Evolutionary conservation across 2,329 filamentous ascomycete species (phyloP), one percentile per base, ranked within the genome.

Genomic region (Alternaria viburni): DNA sequence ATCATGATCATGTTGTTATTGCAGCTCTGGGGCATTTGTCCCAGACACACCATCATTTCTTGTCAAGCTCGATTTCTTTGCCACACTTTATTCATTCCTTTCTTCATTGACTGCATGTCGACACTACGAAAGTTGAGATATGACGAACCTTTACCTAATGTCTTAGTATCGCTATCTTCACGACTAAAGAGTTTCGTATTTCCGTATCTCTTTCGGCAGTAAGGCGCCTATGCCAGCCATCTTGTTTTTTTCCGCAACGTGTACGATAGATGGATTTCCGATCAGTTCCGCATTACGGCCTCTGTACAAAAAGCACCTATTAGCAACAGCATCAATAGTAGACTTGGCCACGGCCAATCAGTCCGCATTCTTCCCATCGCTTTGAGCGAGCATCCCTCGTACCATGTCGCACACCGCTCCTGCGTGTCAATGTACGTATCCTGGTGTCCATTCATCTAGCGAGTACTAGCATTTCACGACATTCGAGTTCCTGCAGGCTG

Each of bases 251-350:
- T 61, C 52, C 62, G 49, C 64, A 57, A 65, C 63, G 60, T 79
- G 77, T 79, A 79, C 70, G 66, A 78, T 79, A 79, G 67, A 74
- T 70, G 69, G 67, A 60, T 62, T 67, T 66, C 64, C 58, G 58
- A 65, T 57, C 65, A 65, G 62, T 57, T 62, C 61, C 64, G 52
- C 50, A 65, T 77, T 65, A 79, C 76, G 76, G 75, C 77, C 74
- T 77, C 62, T 79, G 75, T 79, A 78, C 66, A 79, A 78, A 77
- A 78, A 77, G 67, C 71, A 74, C 62, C 63, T 72, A 74, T 68
- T 72, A 77, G 69, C 74, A 73, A 64, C 66, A 74, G 57, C 72
- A 76, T 72, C 70, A 66, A 76, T 74, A 74, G 64, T 70, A 73
- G 64, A 73, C 65, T 51, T 56, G 69, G 54, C 23, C 54, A 65